Evolutionary conservation across 768 basidiomycete genomes (phyloP).

Genomic region (Psilocybe cubensis): DNA sequence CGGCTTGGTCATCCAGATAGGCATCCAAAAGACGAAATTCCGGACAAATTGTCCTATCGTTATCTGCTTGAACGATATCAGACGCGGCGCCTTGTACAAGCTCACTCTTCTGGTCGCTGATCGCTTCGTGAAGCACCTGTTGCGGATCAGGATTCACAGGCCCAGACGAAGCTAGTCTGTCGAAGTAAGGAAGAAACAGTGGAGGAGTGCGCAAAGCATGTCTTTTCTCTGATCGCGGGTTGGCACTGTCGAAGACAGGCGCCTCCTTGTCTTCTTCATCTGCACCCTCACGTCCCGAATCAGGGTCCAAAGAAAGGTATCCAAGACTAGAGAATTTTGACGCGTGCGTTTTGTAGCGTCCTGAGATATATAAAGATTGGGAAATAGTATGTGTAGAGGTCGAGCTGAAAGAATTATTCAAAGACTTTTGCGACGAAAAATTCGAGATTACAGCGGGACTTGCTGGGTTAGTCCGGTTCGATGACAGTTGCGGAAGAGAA

Average conservation of each 20-base stretch:
- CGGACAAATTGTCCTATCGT: neutral
- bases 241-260: constrained; percentile 11
- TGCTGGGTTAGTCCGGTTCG: neutral
- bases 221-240: constrained; percentile 29
- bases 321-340: constrained; percentile 12
- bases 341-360: constrained; percentile 3
- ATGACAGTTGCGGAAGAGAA: neutral
- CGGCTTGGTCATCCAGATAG: neutral
- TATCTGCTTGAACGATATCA: neutral
- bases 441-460: neutral
- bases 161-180: constrained; percentile 7
- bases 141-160: neutral
- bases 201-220: constrained; percentile 42
- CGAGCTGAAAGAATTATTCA: constrained; percentile 2
- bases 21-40: neutral
- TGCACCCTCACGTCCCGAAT: no score
- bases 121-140: neutral
- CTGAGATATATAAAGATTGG: constrained; percentile 15
- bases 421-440: neutral
- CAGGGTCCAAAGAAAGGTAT: neutral
- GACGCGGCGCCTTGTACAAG: neutral
- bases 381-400: constrained; percentile 6
- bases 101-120: neutral
- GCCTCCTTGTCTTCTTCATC: neutral
- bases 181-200: constrained; percentile 27